These are phyloP conservation scores for Nigrospora oryzae DNA, from an alignment of 2,329 filamentous ascomycete species.

Conservation along the genomic window DNA sequence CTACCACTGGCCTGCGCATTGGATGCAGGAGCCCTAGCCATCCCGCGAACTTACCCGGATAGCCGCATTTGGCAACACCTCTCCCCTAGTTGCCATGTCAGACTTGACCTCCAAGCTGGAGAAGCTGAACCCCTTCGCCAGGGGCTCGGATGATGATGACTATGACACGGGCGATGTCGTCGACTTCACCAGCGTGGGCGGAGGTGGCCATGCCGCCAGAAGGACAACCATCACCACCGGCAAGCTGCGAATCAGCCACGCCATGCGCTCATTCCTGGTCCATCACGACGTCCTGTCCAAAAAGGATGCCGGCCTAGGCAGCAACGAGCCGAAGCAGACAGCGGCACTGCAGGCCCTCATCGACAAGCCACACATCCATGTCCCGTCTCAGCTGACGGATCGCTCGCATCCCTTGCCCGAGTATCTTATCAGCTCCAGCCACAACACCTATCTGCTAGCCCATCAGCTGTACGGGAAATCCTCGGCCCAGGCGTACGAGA, in stretches of 20 bases:
- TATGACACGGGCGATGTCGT: slow-evolving; percentile 46
- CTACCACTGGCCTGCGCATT: too few species aligned
- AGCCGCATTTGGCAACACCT: too few species aligned
- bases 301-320: slow-evolving; percentile 36
- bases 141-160: slow-evolving; percentile 23
- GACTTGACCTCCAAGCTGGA: slow-evolving; percentile 20
- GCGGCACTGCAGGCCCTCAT: slow-evolving; percentile 41
- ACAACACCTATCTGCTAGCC: slow-evolving; percentile 65
- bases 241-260: slow-evolving; percentile 50
- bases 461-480: slow-evolving; percentile 61
- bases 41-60: too few species aligned
- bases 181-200: slow-evolving; percentile 41
- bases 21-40: too few species aligned
- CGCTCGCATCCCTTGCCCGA: slow-evolving; percentile 54
- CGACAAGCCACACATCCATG: slow-evolving; percentile 46
- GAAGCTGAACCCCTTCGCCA: slow-evolving; percentile 29
- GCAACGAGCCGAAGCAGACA: slow-evolving; percentile 27
- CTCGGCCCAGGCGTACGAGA: slow-evolving; percentile 54
- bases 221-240: slow-evolving; percentile 37
- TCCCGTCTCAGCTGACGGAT: slow-evolving; percentile 46
- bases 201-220: slow-evolving; percentile 48
- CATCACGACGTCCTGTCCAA: slow-evolving; percentile 41
- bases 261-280: slow-evolving; percentile 46
- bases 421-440: slow-evolving; percentile 65
- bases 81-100: slow-evolving; percentile 7